A percentile compares a stretch with the other conserved stretches of the same genome.
Evolutionary conservation across 495 filamentous ascomycete species (phyloP).

Genomic region (Thermothielavioides terrestris): DNA sequence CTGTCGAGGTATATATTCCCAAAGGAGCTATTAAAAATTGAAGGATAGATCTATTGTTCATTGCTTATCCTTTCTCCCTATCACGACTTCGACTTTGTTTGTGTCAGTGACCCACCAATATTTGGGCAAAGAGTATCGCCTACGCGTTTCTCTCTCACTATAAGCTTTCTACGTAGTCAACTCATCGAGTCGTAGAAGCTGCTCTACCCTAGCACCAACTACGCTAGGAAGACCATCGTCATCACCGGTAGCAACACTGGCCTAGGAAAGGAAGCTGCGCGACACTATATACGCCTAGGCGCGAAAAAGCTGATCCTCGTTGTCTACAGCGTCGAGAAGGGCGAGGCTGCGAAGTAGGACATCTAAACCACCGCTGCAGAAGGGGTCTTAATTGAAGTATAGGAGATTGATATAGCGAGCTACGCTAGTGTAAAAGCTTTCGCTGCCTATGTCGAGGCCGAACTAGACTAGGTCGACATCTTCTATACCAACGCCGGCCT

Average conservation of each 20-base stretch:
- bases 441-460: conserved; percentile 10
- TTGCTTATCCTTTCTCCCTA: too few species aligned
- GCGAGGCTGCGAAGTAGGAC: conserved; percentile 32
- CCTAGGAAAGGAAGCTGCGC: conserved; percentile 44
- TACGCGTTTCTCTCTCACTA: not conserved
- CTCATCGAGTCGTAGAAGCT: not conserved
- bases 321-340: conserved; percentile 32
- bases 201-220: not conserved
- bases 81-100: too few species aligned
- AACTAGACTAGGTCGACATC: conserved; percentile 31
- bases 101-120: too few species aligned
- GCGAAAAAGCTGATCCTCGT: conserved; percentile 41
- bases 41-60: too few species aligned
- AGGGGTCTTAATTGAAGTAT: conserved; percentile 41
- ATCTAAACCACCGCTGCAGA: conserved; percentile 28
- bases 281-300: conserved; percentile 36
- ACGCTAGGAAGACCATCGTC: conserved; percentile 35
- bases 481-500: conserved; percentile 40
- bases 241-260: conserved; percentile 48
- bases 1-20: too few species aligned
- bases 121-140: too few species aligned
- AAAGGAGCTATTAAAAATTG: too few species aligned
- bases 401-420: conserved; percentile 41
- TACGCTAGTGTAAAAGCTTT: conserved; percentile 23
- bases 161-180: not conserved